A percentile compares a stretch with the other conserved stretches of the same genome.
These are phyloP conservation scores for Tranzscheliella williamsii DNA, from an alignment of 1,284 basidiomycete species.

Conservation along the genomic window DNA sequence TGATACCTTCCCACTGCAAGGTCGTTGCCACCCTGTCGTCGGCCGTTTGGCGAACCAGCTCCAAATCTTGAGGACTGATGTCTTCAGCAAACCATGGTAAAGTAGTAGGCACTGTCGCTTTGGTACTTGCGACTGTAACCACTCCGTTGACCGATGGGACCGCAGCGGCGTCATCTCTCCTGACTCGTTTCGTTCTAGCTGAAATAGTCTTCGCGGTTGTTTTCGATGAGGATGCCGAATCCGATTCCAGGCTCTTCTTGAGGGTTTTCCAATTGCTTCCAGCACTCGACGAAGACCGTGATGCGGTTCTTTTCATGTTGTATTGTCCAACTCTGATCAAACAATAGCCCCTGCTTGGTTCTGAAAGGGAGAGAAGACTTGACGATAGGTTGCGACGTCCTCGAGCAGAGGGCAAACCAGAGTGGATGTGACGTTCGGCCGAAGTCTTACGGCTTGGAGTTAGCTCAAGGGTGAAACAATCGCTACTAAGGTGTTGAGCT, in stretches of 20 bases:
- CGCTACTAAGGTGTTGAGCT: too few relatives aligned
- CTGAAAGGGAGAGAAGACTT: too few relatives aligned
- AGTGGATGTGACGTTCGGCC: too few relatives aligned
- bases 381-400: too few relatives aligned
- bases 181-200: too few relatives aligned
- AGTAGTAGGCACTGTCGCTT: slow-evolving; percentile 5
- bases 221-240: neutral
- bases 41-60: slow-evolving; percentile 34
- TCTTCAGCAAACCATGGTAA: slow-evolving; percentile 58
- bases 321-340: too few relatives aligned
- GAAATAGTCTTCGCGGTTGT: neutral
- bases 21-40: slow-evolving; percentile 13
- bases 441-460: too few relatives aligned
- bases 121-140: neutral
- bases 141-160: too few relatives aligned
- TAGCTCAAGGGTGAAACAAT: too few relatives aligned
- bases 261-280: slow-evolving; percentile 57
- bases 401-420: too few relatives aligned
- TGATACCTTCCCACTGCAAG: slow-evolving; percentile 42
- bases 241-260: slow-evolving; percentile 30
- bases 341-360: too few relatives aligned
- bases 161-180: too few relatives aligned
- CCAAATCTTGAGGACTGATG: slow-evolving; percentile 50
- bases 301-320: slow-evolving; percentile 16
- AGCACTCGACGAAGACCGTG: slow-evolving; percentile 4